phyloP scores from a whole-genome alignment of 2,329 filamentous ascomycete species.

The Alternaria angustiovoidea region DNA sequence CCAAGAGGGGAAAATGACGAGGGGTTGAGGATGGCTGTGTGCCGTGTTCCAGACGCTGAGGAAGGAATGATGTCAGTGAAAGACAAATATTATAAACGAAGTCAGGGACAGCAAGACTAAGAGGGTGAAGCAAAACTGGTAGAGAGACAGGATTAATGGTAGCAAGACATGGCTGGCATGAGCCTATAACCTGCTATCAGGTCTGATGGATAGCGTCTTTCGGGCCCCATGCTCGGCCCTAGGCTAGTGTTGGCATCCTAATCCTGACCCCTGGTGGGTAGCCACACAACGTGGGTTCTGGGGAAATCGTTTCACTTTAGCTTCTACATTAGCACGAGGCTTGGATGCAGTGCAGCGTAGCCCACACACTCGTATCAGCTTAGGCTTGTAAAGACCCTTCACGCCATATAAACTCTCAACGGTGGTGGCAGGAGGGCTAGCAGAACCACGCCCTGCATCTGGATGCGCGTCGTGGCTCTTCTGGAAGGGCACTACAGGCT shows the following conservation, averaged over 20 bases:
- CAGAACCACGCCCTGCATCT: slow-evolving; percentile 28
- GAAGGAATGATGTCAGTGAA: slow-evolving; percentile 22
- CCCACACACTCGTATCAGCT: slow-evolving; percentile 22
- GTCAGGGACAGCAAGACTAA: slow-evolving; percentile 21
- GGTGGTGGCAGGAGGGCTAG: slow-evolving; percentile 26
- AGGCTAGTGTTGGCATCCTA: slow-evolving; percentile 38
- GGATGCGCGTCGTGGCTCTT: slow-evolving; percentile 25
- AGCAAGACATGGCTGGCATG: slow-evolving; percentile 43
- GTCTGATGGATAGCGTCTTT: slow-evolving; percentile 41
- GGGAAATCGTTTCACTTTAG: slow-evolving; percentile 51
- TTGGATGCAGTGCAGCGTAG: slow-evolving; percentile 28
- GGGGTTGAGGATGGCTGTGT: slow-evolving; percentile 34
- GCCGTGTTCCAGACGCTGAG: slow-evolving; percentile 27
- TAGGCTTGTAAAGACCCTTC: slow-evolving; percentile 13
- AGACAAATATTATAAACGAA: slow-evolving; percentile 27
- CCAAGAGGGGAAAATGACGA: slow-evolving; percentile 32
- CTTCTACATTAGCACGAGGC: slow-evolving; percentile 29
- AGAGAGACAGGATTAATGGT: slow-evolving; percentile 30
- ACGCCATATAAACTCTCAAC: slow-evolving; percentile 23
- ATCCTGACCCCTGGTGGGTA: slow-evolving; percentile 40
- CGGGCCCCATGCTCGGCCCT: slow-evolving; percentile 33
- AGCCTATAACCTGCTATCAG: slow-evolving; percentile 49
- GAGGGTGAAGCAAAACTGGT: slow-evolving; percentile 21
- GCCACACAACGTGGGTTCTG: slow-evolving; percentile 49
- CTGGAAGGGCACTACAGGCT: slow-evolving; percentile 32